Base-by-base conservation (phyloP, 1,284 basidiomycete genomes). In the Puccinia hordei region DNA sequence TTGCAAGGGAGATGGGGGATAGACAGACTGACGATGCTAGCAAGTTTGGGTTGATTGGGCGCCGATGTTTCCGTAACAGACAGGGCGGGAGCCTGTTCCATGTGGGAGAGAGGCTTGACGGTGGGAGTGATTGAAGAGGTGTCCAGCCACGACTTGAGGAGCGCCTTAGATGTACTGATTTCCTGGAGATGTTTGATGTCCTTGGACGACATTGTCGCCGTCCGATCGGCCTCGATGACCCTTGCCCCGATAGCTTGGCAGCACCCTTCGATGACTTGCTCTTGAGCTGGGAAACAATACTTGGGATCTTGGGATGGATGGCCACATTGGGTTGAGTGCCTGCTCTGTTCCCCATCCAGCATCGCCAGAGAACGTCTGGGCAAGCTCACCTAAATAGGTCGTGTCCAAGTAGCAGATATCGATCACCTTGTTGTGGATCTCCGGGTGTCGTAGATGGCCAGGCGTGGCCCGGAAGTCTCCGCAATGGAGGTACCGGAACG, bases 221-320 rank as follows among this genome's bases (percentile, higher is more conserved):
- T 51, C 8, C 30, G 49, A 46, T 74, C 73, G 13, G 15, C 41
- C 10, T 51, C 74, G 22, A 76, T 17, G 9, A 76, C 44, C n/a
- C 57, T 30, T 2, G 15, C 19, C 4, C 41, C 19, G 4, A 79
- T 44, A 12, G 46, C 35, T 22, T 66, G 30, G 55, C 55, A 73
- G 22, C 30, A 73, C 10, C 44, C 46, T n/a, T 73, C 13, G 38
- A 80, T 80, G 8, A 80, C 71, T 44, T 80, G 57, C 15, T 80
- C 78, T 65, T 80, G 78, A 27, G 78, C 69, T 17, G 78, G 78
- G 51, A 80, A 80, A 49, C 78, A 73, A 44, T 80, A 80, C 51
- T 80, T 80, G 10, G 78, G 78, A 73, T 80, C 78, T 80, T 41
- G 12, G 59, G n/a, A 51, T 71, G 12, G 17, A 55, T n/a, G 5